Evolutionary conservation across 2,329 filamentous ascomycete genomes (phyloP), one percentile per base, ranked within the genome.

Genomic region (Gliomastix tumulicola): DNA sequence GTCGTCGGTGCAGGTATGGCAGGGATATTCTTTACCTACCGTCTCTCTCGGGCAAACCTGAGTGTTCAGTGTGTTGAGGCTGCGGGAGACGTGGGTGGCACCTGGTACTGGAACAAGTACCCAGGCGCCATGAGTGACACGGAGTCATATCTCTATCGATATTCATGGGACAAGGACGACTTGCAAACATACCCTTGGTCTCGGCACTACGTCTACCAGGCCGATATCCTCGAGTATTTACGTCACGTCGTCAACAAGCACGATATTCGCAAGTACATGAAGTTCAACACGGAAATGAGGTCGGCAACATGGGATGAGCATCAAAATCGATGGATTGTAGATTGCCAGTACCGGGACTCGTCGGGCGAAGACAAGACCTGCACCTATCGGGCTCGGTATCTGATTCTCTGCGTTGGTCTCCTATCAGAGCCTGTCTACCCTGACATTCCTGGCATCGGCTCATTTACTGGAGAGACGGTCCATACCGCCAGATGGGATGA

Each of bases 81-180:
- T 0, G 65, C 59, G 2, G 65, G 63, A 9, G 66, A 63, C 5
- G 60, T 68, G 19, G 69, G 69, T 4, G 69, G 69, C 10, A 70
- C 66, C 0, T 74, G 69, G 69, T 70, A 67, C 40, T 71, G 68
- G 63, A 71, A 71, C 41, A 53, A 66, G 0, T 74, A 69, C 38
- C 68, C 68, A 0, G 68, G 66, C 1, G 48, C 70, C 7, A 60
- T 62, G 43, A 81, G 76, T 47, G 77, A 82, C 45, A 56, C 77
- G 4, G 77, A 82, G 51, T 41, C 13, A 6, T 28, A 28, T 15
- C 25, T 28, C 6, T 28, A 28, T 15, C 25, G 25, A 12, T 28
- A 28, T 15, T 28, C 25, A 4, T 28, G 25, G 25, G 25, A 28
- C 25, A 28, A 28, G 25, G 25, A 28, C 4, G 25, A 28, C 25